A percentile compares a stretch with the other conserved stretches of the same genome.
These are phyloP conservation scores for Mortierella antarctica DNA, from an alignment of 192 early-diverging fungal genomes.

Conservation along the genomic window DNA sequence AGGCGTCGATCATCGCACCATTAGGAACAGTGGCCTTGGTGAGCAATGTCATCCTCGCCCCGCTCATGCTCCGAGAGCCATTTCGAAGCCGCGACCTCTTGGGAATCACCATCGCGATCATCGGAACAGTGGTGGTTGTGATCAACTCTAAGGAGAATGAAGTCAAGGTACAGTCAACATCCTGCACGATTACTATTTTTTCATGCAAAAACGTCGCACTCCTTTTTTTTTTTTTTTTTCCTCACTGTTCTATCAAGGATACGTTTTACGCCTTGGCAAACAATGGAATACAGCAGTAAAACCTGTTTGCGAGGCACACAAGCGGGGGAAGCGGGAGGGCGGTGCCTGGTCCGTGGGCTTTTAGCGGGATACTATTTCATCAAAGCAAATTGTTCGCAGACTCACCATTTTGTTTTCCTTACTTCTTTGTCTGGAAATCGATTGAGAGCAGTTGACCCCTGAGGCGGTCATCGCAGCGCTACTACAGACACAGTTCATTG, in stretches of 20 bases:
- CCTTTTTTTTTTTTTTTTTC: not conserved
- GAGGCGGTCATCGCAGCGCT: slow-evolving; percentile 63
- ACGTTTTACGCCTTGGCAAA: no score
- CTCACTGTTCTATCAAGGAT: no score
- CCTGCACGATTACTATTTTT: slow-evolving; percentile 1
- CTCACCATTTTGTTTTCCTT: not conserved
- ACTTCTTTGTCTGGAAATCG: not conserved
- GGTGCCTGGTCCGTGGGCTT: no score
- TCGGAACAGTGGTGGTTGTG: slow-evolving; percentile 73
- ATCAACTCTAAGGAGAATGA: slow-evolving; percentile 69
- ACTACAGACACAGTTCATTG: slow-evolving; percentile 59
- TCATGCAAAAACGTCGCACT: slow-evolving; percentile 2
- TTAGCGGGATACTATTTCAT: no score
- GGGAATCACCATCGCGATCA: slow-evolving; percentile 70
- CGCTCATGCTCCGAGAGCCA: slow-evolving; percentile 72
- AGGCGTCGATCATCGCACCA: slow-evolving; percentile 78
- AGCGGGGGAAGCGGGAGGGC: not conserved
- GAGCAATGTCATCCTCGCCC: slow-evolving; percentile 77
- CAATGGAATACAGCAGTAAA: no score
- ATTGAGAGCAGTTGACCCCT: slow-evolving; percentile 57
- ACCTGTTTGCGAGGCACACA: not conserved
- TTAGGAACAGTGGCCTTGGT: slow-evolving; percentile 79
- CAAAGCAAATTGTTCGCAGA: no score
- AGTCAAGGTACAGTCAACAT: slow-evolving; percentile 51
- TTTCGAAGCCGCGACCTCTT: slow-evolving; percentile 69